Evolutionary conservation across 1,284 basidiomycete genomes (phyloP).

Genomic region (Coniferiporia sulphurascens): DNA sequence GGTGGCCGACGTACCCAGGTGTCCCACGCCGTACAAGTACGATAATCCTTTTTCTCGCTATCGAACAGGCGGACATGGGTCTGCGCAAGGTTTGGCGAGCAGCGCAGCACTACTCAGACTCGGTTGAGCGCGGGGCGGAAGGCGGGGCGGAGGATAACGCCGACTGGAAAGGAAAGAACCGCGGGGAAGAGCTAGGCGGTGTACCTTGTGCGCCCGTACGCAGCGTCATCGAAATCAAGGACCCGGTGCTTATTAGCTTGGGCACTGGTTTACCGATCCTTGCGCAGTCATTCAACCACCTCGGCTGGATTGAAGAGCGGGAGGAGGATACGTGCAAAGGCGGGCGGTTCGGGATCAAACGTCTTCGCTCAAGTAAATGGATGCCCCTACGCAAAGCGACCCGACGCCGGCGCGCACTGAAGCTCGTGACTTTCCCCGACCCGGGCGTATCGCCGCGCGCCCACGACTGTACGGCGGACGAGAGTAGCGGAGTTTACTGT

Average conservation of each 20-base stretch:
- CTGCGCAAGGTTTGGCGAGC: constrained; percentile 11
- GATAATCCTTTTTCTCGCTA: constrained; percentile 9
- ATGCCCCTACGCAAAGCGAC: not conserved
- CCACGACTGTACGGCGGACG: not conserved
- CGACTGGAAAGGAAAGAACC: not conserved
- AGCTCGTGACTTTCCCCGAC: constrained; percentile 19
- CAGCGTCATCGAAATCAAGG: constrained; percentile 14
- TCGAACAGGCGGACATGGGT: not conserved
- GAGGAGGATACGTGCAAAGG: not conserved
- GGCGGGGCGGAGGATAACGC: not conserved
- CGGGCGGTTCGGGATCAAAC: not conserved
- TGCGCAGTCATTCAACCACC: constrained; percentile 17
- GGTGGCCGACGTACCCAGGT: constrained; percentile 18
- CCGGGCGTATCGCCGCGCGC: constrained; percentile 9
- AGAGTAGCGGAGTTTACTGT: not conserved
- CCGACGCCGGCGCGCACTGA: constrained; percentile 6
- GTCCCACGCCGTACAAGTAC: constrained; percentile 13
- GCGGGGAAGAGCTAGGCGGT: not conserved
- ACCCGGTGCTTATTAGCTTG: constrained; percentile 13
- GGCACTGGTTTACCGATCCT: constrained; percentile 17
- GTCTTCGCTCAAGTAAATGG: not conserved
- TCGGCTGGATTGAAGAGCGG: constrained; percentile 17
- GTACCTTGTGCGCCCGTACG: constrained; percentile 11
- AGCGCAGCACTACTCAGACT: constrained; percentile 16
- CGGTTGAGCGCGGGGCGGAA: not conserved